Conservation (phyloP, 208 protist species). For the Acanthamoeba royreba region DNA sequence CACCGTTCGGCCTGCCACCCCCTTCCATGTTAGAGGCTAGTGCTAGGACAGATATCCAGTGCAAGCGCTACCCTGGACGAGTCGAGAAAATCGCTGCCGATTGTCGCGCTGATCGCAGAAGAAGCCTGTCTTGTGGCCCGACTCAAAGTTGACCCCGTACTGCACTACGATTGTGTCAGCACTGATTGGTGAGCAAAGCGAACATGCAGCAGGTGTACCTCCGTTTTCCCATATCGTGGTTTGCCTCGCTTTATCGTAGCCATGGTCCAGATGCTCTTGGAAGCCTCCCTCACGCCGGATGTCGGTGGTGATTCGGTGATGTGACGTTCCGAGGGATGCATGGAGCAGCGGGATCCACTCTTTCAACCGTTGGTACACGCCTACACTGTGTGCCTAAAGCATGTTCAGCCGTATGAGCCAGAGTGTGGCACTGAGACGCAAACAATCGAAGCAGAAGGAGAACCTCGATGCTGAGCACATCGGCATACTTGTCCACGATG, state of each 20-base stretch:
- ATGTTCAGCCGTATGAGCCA: no score
- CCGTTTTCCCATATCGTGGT: neutral
- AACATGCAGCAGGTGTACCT: neutral
- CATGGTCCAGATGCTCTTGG: neutral
- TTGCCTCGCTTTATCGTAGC: neutral
- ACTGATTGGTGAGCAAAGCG: neutral
- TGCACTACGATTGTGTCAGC: neutral
- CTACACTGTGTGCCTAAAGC: conserved; percentile 12
- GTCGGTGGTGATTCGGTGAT: neutral
- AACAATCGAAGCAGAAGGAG: neutral
- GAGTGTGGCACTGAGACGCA: no score
- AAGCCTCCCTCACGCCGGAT: neutral
- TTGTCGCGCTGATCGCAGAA: conserved; percentile 27
- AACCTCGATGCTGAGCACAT: conserved; percentile 10
- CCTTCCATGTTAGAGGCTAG: neutral
- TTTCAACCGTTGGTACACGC: neutral
- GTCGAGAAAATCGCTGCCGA: neutral
- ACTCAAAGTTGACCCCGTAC: conserved; percentile 4
- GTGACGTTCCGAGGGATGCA: neutral
- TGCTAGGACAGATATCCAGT: neutral
- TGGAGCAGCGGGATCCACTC: conserved; percentile 19
- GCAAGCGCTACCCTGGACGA: neutral
- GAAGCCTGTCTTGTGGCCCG: conserved; percentile 14
- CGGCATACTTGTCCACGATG: conserved; percentile 21
- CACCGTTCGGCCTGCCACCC: neutral